Evolutionary conservation across 495 filamentous ascomycete species (phyloP), one percentile per base, ranked within the genome.

Genomic region (Cairneyella variabilis): DNA sequence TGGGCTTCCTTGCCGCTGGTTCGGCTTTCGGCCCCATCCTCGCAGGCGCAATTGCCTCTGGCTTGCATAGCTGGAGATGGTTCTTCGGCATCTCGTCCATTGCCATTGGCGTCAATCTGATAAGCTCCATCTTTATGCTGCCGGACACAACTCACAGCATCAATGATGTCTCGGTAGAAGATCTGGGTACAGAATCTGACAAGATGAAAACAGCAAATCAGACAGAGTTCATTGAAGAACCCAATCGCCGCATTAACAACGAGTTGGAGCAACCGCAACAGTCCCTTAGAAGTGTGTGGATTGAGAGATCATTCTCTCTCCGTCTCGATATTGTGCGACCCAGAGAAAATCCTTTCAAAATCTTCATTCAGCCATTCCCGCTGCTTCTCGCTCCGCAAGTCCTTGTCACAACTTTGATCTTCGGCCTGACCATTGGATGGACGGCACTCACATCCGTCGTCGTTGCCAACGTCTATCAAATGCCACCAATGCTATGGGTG

Each of bases 281-380:
- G 17, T 38, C 27, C 16, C 16, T 38, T 23, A 36, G 27, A 37
- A 38, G 28, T 17, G 6, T 49, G 12, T 49, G 46, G 46, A 38
- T 49, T 21, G 46, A 49, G 32, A 27, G 46, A 38, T 49, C 46
- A 49, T 49, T 49, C 30, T 49, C 7, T 21, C 3, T 17, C 4
- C 3, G 28, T 10, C 46, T 49, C 28, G 3, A 4, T 3, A 20
- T 37, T 17, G 30, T 38, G 28, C 36, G 38, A 30, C 9, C 25
- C 16, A 38, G 20, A 21, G 46, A 36, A 38, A 49, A 49, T 38
- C 17, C 18, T 27, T 18, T 49, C 3, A 38, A 37, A 17, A 4
- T 49, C 12, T 49, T 49, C 18, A 12, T 47, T 5, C 22, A 27
- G 32, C 44, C 44, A 30, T 47, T 47, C 17, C 18, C 44, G 25